Evolutionary conservation across 805 yeast species (phyloP).

Genomic region (Blastobotrys mokoenaii): DNA sequence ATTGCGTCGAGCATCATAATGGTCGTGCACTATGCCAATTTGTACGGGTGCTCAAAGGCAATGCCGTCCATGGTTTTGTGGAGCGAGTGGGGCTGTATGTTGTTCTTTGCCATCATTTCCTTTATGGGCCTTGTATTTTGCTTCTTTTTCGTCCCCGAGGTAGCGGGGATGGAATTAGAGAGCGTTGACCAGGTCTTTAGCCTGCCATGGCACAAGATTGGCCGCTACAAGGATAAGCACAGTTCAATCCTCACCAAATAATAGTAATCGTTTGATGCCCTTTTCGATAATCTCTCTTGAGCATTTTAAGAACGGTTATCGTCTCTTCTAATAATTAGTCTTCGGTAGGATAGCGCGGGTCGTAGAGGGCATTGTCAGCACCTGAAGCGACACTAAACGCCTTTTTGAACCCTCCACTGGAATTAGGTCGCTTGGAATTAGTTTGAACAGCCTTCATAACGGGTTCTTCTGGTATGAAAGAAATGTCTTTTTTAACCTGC

Average conservation of each 20-base stretch:
- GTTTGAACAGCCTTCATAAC: background rate
- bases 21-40: constrained; percentile 50
- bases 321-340: background rate
- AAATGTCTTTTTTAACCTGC: too few relatives aligned
- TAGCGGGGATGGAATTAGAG: constrained; percentile 43
- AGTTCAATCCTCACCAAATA: too few relatives aligned
- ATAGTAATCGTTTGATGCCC: too few relatives aligned
- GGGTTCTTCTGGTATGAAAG: too few relatives aligned
- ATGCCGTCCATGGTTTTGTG: constrained; percentile 43
- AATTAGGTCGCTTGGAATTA: background rate
- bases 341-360: constrained; percentile 1
- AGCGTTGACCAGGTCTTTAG: constrained; percentile 43
- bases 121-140: constrained; percentile 37
- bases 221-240: constrained; percentile 18
- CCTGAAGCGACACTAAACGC: constrained; percentile 1
- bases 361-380: background rate
- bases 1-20: constrained; percentile 44
- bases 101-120: constrained; percentile 40
- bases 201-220: constrained; percentile 51
- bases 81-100: constrained; percentile 43
- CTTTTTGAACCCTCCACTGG: constrained; percentile 4
- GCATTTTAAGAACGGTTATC: too few relatives aligned
- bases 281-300: too few relatives aligned
- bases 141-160: constrained; percentile 45
- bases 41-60: constrained; percentile 50